Evolutionary conservation across 345 rosid species (phyloP), one percentile per base, ranked within the genome.

Genomic region (Salix suchowensis): DNA sequence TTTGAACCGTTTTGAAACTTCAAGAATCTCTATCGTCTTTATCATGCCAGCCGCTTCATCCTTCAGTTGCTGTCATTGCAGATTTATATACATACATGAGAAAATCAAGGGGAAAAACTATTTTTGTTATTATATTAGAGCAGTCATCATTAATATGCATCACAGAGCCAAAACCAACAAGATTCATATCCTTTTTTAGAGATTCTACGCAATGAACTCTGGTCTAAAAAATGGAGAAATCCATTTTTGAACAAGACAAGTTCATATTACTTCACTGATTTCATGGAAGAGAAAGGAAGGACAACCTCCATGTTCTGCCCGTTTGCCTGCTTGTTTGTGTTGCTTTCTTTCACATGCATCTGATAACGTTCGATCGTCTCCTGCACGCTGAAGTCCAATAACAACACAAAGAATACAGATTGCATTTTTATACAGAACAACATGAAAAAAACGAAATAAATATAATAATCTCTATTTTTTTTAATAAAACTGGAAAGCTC

Each of bases 11-110:
- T 86, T 91, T 13, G 96, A 87, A 66, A 74, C 85, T 82, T 93
- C 98, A 67, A 93, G 97, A 74, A 72, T 76, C 86, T 93, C 97
- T 67, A 93, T 91, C 86, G 86, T 93, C 88, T 91, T 89, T 88
- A 81, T 52, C 96, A 96, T 86, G 76, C 58, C 77, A 69, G 86
- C 86, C 78, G 92, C 88, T 84, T 96, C 99, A 32, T 67, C 75
- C 89, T 89, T 93, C 88, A 93, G 77, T 77, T 82, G 87, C 97
- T 96, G 97, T 66, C 68, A 79, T 80, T 79, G 36, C 80, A 81
- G 72, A 79, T 44, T 34, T 34, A 36, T 7, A 12, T 21, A 18
- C 6, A 12, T 34, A 18, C 6, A n/a, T 71, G 14, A 48, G 72
- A 66, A 72, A 50, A 30, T 30, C 9, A 55, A 26, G 58, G 18